These are phyloP conservation scores for Phytophthora multivora DNA, from an alignment of 352 stramenopile genomes.

Conservation along the genomic window DNA sequence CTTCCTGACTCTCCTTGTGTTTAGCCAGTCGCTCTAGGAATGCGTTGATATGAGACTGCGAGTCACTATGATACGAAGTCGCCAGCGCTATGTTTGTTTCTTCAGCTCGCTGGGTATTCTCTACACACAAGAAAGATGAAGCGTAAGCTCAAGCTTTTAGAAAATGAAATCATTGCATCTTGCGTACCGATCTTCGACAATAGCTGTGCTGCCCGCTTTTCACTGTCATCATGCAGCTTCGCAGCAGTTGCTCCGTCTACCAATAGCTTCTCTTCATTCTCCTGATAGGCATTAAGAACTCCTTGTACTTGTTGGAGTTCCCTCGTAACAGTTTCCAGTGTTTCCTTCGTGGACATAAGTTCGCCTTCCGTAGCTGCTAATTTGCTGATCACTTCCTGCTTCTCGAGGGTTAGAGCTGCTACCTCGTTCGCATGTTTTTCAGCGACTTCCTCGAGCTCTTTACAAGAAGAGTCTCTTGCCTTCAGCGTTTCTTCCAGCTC, in stretches of 20 bases:
- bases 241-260: constrained; percentile 53
- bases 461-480: constrained; percentile 53
- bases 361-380: constrained; percentile 41
- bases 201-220: constrained; percentile 50
- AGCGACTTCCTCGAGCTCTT: constrained; percentile 77
- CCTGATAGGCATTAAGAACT: constrained; percentile 49
- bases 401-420: constrained; percentile 44
- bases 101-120: constrained; percentile 53
- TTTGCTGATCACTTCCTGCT: constrained; percentile 50
- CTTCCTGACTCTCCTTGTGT: constrained; percentile 57
- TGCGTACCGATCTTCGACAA: constrained; percentile 59
- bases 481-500: constrained; percentile 88
- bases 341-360: constrained; percentile 38
- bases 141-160: constrained; percentile 1
- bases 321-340: constrained; percentile 33
- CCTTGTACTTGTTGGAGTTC: constrained; percentile 34
- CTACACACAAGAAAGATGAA: constrained; percentile 24
- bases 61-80: constrained; percentile 46
- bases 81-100: constrained; percentile 56
- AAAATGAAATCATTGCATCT: background rate
- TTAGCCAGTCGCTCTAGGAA: constrained; percentile 55
- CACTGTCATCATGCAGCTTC: constrained; percentile 62
- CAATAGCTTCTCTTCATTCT: constrained; percentile 65
- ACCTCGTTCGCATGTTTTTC: constrained; percentile 57
- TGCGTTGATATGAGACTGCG: constrained; percentile 42